These are phyloP conservation scores for Plasmodium gonderi DNA, from an alignment of 169 alveolate genomes.

Conservation along the genomic window DNA sequence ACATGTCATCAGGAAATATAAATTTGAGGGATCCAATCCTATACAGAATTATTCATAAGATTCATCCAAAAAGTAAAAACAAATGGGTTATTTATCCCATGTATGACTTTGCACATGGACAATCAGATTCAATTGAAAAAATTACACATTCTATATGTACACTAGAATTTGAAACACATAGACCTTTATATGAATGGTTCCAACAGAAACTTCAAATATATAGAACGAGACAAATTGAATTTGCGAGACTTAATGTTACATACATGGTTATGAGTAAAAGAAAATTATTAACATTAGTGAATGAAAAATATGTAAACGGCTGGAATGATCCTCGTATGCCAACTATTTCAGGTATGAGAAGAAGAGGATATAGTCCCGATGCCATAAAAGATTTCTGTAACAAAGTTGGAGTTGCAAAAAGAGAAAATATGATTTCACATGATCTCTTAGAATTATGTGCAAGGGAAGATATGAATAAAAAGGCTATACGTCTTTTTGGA, in stretches of 20 bases:
- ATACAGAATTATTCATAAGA: conserved; percentile 89
- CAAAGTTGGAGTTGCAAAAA: conserved; percentile 96
- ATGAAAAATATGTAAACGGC: conserved; percentile 93
- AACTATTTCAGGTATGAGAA: conserved; percentile 96
- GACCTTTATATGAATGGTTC: conserved; percentile 99
- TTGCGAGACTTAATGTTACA: conserved; percentile 97
- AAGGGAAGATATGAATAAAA: conserved; percentile 82
- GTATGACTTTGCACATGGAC: conserved; percentile 99
- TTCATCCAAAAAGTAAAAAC: conserved; percentile 98
- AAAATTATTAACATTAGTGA: conserved; percentile 92
- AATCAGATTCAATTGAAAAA: conserved; percentile 97
- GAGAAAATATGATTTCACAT: conserved; percentile 93
- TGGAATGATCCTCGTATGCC: conserved; percentile 99
- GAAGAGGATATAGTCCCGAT: conserved; percentile 97
- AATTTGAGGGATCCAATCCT: conserved; percentile 98
- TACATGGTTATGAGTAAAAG: conserved; percentile 97
- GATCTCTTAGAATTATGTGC: conserved; percentile 95
- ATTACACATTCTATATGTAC: conserved; percentile 99
- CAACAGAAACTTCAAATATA: conserved; percentile 91
- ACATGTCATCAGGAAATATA: conserved; percentile 97
- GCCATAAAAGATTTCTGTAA: conserved; percentile 91
- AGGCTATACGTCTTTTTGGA: conserved; percentile 79
- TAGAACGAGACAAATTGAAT: conserved; percentile 93
- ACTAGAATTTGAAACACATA: conserved; percentile 98
- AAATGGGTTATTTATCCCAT: conserved; percentile 99